These are phyloP conservation scores for Cyberlindnera mrakii DNA, from an alignment of 805 yeast species.

Conservation along the genomic window DNA sequence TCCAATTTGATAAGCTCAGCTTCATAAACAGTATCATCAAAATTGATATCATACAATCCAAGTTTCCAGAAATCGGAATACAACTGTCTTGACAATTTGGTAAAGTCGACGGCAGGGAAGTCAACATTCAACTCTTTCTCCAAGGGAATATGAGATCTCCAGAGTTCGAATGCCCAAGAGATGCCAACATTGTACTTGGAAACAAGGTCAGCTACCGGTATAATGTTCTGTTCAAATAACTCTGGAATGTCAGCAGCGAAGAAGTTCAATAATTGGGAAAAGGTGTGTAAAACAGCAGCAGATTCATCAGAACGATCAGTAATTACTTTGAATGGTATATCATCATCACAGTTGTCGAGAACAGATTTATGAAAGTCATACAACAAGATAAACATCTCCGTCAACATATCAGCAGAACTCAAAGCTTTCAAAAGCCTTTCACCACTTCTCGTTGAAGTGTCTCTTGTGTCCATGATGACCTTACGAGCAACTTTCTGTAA, in stretches of 20 bases:
- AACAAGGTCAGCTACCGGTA: conserved; percentile 36
- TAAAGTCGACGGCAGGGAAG: conserved; percentile 18
- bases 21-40: conserved; percentile 43
- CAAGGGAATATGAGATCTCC: conserved; percentile 48
- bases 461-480: conserved; percentile 49
- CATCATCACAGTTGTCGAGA: conserved; percentile 27
- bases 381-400: conserved; percentile 64
- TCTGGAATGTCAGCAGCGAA: conserved; percentile 32
- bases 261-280: conserved; percentile 50
- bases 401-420: conserved; percentile 35
- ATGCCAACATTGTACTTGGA: conserved; percentile 40
- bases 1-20: conserved; percentile 36
- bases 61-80: conserved; percentile 69
- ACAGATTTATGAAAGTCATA: conserved; percentile 40
- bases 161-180: conserved; percentile 70
- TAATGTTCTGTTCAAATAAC: conserved; percentile 30
- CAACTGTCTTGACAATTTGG: conserved; percentile 33
- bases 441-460: conserved; percentile 41
- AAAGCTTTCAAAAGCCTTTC: conserved; percentile 42
- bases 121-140: conserved; percentile 19
- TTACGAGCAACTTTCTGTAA: conserved; percentile 48
- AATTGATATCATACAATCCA: conserved; percentile 64
- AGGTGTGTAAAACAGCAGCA: conserved; percentile 58
- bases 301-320: conserved; percentile 71
- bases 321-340: conserved; percentile 60